A percentile compares a stretch with the other conserved stretches of the same genome.
phyloP scores from a whole-genome alignment of 495 filamentous ascomycete genomes.

The Amphirosellinia nigrospora region DNA sequence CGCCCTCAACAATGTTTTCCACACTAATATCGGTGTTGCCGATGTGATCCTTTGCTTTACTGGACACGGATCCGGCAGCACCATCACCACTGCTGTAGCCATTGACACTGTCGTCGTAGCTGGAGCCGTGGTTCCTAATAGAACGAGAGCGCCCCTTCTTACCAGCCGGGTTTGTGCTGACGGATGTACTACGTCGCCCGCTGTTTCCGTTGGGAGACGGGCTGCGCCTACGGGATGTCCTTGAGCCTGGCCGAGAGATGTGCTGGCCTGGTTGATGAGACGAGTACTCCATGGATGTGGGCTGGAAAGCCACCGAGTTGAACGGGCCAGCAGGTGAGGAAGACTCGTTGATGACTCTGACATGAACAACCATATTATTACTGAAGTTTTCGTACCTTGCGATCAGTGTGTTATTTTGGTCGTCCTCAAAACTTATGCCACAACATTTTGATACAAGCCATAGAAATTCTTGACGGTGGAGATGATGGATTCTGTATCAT shows the following conservation, averaged over 20 bases:
- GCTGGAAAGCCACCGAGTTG: slow-evolving; percentile 43
- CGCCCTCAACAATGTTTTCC: slow-evolving; percentile 97
- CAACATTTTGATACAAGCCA: slow-evolving; percentile 76
- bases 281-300: slow-evolving; percentile 50
- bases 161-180: slow-evolving; percentile 53
- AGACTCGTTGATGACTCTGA: slow-evolving; percentile 80
- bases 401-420: slow-evolving; percentile 83
- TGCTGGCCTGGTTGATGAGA: slow-evolving; percentile 61
- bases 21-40: slow-evolving; percentile 97
- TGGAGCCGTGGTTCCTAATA: slow-evolving; percentile 72
- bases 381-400: slow-evolving; percentile 92
- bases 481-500: slow-evolving; percentile 94
- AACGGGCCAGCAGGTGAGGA: slow-evolving; percentile 50
- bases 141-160: slow-evolving; percentile 73
- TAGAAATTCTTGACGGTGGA: slow-evolving; percentile 98
- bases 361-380: slow-evolving; percentile 87
- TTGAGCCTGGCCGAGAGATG: slow-evolving; percentile 68
- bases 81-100: slow-evolving; percentile 84
- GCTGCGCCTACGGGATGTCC: slow-evolving; percentile 76
- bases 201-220: slow-evolving; percentile 76
- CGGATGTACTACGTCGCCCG: slow-evolving; percentile 80
- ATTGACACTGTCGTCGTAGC: slow-evolving; percentile 70
- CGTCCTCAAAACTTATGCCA: slow-evolving; percentile 90
- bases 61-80: slow-evolving; percentile 73
- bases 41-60: slow-evolving; percentile 77